phyloP scores from a whole-genome alignment of 78 protist genomes.

The Dictyostelium brefeldianum region DNA sequence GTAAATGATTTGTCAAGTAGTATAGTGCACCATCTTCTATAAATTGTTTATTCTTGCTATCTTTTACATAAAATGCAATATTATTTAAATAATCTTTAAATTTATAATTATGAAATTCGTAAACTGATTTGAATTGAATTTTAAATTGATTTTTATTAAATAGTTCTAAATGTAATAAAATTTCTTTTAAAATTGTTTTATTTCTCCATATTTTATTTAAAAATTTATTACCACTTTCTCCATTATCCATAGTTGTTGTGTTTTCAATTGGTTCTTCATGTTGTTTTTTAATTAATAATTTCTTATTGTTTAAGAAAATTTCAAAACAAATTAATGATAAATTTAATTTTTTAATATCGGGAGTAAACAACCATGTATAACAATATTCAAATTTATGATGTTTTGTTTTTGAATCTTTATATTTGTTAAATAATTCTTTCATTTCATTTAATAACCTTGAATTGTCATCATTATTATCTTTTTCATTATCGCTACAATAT shows the following conservation, averaged over 20 bases:
- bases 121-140: background rate
- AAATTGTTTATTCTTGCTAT: no score
- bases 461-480: background rate
- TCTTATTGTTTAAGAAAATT: background rate
- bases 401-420: background rate
- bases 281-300: background rate
- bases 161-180: background rate
- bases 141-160: slow-evolving; percentile 2
- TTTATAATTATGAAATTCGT: background rate
- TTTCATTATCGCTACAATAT: background rate
- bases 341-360: background rate
- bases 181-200: background rate
- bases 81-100: background rate
- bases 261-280: background rate
- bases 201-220: background rate
- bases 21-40: no score
- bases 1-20: no score
- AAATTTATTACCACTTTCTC: background rate
- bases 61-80: background rate
- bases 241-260: background rate
- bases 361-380: no score
- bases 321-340: background rate
- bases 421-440: background rate
- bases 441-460: background rate
- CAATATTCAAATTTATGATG: background rate